Evolutionary conservation across 495 filamentous ascomycete genomes (phyloP).

Genomic region (Penicillium pulvis): DNA sequence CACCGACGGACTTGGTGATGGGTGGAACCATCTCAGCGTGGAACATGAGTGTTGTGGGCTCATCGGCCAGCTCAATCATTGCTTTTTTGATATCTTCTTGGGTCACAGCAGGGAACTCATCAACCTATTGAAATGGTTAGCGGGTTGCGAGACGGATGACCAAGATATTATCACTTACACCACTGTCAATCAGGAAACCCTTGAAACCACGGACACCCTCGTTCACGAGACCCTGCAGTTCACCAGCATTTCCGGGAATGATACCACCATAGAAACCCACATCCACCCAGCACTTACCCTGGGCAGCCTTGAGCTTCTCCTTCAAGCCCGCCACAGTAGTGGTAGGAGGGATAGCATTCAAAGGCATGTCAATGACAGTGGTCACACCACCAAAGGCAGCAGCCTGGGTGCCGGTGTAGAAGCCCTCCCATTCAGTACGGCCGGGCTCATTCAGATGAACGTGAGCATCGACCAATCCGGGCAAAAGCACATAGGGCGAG

Average conservation of each 20-base stretch:
- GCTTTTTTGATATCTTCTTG: conserved; percentile 74
- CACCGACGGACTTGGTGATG: conserved; percentile 77
- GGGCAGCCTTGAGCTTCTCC: conserved; percentile 82
- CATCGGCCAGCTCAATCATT: conserved; percentile 75
- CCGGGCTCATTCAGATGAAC: conserved; percentile 98
- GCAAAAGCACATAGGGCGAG: conserved; percentile 83
- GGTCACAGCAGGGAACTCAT: conserved; percentile 92
- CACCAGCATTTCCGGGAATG: conserved; percentile 82
- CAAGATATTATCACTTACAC: conserved; percentile 58
- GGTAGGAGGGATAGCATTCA: conserved; percentile 96
- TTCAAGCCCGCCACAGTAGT: conserved; percentile 82
- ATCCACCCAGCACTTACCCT: conserved; percentile 95
- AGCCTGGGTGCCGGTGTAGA: conserved; percentile 88
- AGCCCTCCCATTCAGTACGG: conserved; percentile 98
- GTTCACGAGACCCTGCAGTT: conserved; percentile 79
- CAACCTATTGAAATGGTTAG: conserved; percentile 59
- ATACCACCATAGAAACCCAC: conserved; percentile 98
- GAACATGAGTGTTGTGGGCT: conserved; percentile 92
- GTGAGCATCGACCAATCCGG: conserved; percentile 94
- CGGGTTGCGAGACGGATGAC: conserved; percentile 8
- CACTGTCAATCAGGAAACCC: conserved; percentile 95
- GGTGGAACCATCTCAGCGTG: conserved; percentile 98
- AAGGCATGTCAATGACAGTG: conserved; percentile 97
- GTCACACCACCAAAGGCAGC: conserved; percentile 96
- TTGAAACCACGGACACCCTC: conserved; percentile 94